Evolutionary conservation across 352 stramenopile genomes (phyloP).

Genomic region (Hyaloperonospora brassicae): DNA sequence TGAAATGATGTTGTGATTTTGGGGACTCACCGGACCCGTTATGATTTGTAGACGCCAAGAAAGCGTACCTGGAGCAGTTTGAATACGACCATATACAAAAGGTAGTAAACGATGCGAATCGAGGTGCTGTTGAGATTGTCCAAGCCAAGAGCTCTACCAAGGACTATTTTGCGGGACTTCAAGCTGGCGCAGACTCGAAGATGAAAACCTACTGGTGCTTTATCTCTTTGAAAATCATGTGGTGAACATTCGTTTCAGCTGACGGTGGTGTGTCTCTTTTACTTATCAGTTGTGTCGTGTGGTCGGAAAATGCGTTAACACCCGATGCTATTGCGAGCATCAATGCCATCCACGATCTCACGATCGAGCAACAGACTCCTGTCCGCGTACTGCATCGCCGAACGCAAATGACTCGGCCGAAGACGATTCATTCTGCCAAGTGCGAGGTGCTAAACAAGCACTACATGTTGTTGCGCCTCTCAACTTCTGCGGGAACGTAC

Average conservation of each 20-base stretch:
- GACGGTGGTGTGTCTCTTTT: neutral
- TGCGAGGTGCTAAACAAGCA: conserved; percentile 91
- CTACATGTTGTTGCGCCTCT: conserved; percentile 94
- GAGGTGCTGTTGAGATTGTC: conserved; percentile 76
- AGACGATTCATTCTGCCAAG: conserved; percentile 83
- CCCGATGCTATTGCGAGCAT: conserved; percentile 58
- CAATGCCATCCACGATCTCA: conserved; percentile 72
- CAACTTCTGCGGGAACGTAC: conserved; percentile 94
- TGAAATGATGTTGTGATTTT: neutral
- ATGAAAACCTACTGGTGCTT: conserved; percentile 81
- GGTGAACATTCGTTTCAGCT: neutral
- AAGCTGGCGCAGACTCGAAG: conserved; percentile 79
- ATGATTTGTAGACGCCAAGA: conserved; percentile 55
- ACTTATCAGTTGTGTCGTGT: conserved; percentile 60
- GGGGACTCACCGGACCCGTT: conserved; percentile 10
- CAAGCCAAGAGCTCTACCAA: conserved; percentile 67
- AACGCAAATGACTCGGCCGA: conserved; percentile 88
- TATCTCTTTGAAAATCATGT: neutral
- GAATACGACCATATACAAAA: conserved; percentile 51
- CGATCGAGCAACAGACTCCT: conserved; percentile 93
- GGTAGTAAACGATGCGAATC: conserved; percentile 61
- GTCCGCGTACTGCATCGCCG: conserved; percentile 96
- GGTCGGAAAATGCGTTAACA: conserved; percentile 55
- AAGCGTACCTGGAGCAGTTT: conserved; percentile 41
- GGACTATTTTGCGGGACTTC: conserved; percentile 71